Evolutionary conservation across 139 green algal genomes (phyloP).

Genomic region (Dunaliella sp.): DNA sequence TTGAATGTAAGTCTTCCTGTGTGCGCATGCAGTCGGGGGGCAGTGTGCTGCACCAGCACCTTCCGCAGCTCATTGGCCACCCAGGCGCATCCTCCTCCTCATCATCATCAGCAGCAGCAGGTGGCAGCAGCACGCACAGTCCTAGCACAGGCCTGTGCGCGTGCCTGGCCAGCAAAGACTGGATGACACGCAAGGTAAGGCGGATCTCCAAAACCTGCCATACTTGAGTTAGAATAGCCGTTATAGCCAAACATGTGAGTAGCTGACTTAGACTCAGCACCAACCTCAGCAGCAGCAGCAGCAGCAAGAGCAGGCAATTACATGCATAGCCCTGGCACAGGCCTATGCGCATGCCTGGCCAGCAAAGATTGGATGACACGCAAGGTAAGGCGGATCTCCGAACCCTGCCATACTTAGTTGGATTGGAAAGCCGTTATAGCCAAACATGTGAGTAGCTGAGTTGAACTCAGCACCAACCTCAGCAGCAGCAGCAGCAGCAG

Average conservation of each 20-base stretch:
- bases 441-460: too few species aligned
- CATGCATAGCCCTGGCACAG: background rate
- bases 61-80: background rate
- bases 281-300: too few species aligned
- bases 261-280: too few species aligned
- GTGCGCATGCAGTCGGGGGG: conserved; percentile 4
- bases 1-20: too few species aligned
- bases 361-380: conserved; percentile 32
- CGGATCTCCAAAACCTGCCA: too few species aligned
- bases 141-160: conserved; percentile 12
- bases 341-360: conserved; percentile 19
- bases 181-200: conserved; percentile 24
- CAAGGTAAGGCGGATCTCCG: background rate
- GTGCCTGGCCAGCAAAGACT: conserved; percentile 35
- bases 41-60: conserved; percentile 13
- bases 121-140: background rate
- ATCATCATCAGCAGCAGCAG: background rate
- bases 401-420: background rate
- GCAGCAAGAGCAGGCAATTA: too few species aligned
- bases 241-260: too few species aligned
- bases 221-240: too few species aligned
- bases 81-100: background rate
- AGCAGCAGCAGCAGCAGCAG: too few species aligned
- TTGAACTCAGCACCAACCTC: too few species aligned
- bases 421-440: background rate